phyloP scores from a whole-genome alignment of 345 rosid genomes.

The Microcos paniculata region DNA sequence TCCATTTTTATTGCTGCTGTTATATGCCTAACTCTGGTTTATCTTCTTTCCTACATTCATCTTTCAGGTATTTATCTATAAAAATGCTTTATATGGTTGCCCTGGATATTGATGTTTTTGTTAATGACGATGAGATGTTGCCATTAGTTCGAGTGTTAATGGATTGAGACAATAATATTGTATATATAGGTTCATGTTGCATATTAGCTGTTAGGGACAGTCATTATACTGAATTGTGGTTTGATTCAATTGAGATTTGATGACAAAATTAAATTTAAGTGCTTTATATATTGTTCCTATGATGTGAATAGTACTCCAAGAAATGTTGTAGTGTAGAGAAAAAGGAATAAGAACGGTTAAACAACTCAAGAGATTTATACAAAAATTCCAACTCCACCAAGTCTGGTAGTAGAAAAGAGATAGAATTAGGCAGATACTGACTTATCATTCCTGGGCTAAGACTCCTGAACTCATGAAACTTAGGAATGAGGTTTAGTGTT shows the following conservation, averaged over 20 bases:
- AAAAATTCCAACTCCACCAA: background rate
- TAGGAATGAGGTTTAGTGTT: background rate
- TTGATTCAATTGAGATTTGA: background rate
- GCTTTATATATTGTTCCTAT: background rate
- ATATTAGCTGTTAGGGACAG: background rate
- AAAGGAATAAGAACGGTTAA: background rate
- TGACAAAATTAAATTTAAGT: background rate
- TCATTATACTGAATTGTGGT: background rate
- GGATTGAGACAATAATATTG: background rate
- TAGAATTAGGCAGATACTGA: background rate
- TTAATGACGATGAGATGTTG: background rate
- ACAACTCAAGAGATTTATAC: background rate
- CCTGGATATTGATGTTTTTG: background rate
- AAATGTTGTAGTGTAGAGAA: background rate
- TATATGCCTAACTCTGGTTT: constrained; percentile 68
- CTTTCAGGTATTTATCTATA: constrained; percentile 60
- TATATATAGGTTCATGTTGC: background rate
- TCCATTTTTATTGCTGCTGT: constrained; percentile 60
- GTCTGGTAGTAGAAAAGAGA: background rate
- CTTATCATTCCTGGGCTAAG: background rate
- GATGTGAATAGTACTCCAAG: background rate
- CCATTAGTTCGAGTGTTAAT: background rate
- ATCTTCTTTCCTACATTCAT: constrained; percentile 85
- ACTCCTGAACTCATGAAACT: background rate
- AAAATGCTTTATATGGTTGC: constrained; percentile 19